Percentiles rank a stretch among this genome's conserved stretches.
phyloP scores from a whole-genome alignment of 495 filamentous ascomycete species.

The Choiromyces venosus region DNA sequence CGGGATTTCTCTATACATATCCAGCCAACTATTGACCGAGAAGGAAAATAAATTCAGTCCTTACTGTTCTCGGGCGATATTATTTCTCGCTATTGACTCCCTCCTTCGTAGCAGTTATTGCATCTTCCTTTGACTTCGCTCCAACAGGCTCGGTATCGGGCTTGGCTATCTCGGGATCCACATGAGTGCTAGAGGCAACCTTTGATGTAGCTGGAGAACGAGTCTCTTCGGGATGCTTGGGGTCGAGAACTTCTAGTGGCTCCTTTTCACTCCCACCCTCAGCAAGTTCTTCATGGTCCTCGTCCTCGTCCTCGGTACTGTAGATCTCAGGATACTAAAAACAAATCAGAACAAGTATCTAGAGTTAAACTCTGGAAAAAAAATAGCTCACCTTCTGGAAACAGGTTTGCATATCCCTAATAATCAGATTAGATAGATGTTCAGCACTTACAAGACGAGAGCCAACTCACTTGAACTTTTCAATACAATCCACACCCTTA shows the following conservation, averaged over 20 bases:
- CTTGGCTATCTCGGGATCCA: background rate
- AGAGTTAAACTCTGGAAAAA: background rate
- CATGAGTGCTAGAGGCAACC: background rate
- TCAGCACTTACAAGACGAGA: conserved; percentile 19
- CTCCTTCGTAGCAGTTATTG: background rate
- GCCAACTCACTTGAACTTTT: conserved; percentile 71
- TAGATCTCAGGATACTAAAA: conserved; percentile 77
- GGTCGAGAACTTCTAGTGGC: conserved; percentile 1
- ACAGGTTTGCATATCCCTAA: conserved; percentile 78
- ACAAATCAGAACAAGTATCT: background rate
- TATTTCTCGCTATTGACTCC: background rate
- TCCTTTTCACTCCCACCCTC: background rate
- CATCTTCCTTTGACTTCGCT: background rate
- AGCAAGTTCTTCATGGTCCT: conserved; percentile 56
- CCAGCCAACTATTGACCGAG: background rate
- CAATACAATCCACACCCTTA: conserved; percentile 98
- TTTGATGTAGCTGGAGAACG: conserved; percentile 1
- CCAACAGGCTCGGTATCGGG: background rate
- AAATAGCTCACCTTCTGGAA: conserved; percentile 51
- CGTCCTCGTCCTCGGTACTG: conserved; percentile 79
- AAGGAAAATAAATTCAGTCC: background rate
- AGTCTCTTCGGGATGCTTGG: background rate
- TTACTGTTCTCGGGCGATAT: background rate
- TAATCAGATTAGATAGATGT: conserved; percentile 49
- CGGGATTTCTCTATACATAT: background rate